These are phyloP conservation scores for Eimeria praecox DNA, from an alignment of 169 alveolate genomes.

Conservation along the genomic window DNA sequence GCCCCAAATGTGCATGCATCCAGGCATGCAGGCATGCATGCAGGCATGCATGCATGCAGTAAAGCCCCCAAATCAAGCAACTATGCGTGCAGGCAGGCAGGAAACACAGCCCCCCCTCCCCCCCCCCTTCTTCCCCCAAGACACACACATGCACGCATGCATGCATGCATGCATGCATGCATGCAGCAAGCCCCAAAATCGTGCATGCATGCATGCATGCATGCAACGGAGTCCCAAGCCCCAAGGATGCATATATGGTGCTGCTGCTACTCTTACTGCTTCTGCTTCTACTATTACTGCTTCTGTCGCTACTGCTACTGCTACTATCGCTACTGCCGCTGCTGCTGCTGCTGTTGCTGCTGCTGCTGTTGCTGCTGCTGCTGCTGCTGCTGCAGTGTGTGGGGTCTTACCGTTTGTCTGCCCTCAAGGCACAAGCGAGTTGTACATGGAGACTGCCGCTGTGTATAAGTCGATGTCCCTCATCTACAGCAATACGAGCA, in stretches of 20 bases:
- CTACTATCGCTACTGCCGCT: neutral
- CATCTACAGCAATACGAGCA: constrained; percentile 1
- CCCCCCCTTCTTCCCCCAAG: neutral
- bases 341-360: constrained; percentile 18
- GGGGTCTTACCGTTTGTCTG: neutral
- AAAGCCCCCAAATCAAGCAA: neutral
- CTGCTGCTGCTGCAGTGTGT: neutral
- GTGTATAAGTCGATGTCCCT: neutral
- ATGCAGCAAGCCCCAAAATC: no score
- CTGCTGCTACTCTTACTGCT: no score
- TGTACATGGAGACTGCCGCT: constrained; percentile 37
- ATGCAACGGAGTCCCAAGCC: no score
- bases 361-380: neutral
- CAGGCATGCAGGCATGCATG: neutral
- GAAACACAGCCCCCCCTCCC: neutral
- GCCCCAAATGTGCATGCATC: neutral
- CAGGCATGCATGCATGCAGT: neutral
- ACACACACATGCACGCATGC: neutral
- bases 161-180: no score
- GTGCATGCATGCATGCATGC: no score
- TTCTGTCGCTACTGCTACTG: neutral
- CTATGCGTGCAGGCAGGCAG: no score
- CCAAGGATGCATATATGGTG: no score
- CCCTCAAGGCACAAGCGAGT: neutral
- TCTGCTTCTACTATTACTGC: no score